Conservation (phyloP, 805 yeast species). For the Phaffomyces antillensis region DNA sequence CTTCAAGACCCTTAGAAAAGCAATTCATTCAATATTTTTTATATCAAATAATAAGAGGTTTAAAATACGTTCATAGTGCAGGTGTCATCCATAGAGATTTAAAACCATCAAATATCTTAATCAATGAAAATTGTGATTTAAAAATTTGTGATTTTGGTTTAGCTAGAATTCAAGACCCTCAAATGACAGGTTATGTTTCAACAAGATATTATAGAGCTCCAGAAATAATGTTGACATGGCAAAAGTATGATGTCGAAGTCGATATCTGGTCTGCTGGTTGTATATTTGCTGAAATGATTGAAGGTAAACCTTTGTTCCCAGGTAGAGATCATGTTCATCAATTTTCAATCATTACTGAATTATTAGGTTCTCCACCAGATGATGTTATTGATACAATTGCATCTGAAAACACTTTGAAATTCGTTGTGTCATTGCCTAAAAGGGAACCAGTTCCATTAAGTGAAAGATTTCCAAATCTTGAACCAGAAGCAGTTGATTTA, state of each 20-base stretch:
- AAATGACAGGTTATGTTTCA: constrained; percentile 97
- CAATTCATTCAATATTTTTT: constrained; percentile 96
- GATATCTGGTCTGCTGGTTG: constrained; percentile 99
- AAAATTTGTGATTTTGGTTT: constrained; percentile 92
- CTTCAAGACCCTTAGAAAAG: constrained; percentile 89
- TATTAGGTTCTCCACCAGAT: constrained; percentile 91
- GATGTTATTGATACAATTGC: constrained; percentile 96
- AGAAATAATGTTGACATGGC: constrained; percentile 98
- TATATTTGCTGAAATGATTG: constrained; percentile 95
- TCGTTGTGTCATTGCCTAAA: constrained; percentile 89
- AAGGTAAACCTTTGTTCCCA: constrained; percentile 94
- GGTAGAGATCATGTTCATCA: constrained; percentile 99
- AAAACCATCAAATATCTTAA: constrained; percentile 77
- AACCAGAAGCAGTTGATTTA: constrained; percentile 82
- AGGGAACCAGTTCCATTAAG: constrained; percentile 86
- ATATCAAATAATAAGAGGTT: constrained; percentile 86
- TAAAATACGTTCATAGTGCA: constrained; percentile 86
- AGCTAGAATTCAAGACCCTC: constrained; percentile 96
- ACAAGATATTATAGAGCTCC: constrained; percentile 97
- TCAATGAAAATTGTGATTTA: constrained; percentile 85
- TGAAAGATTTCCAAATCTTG: constrained; percentile 72
- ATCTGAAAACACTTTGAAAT: constrained; percentile 88
- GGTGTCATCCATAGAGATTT: constrained; percentile 88
- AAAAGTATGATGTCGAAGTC: constrained; percentile 91
- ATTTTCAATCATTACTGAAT: constrained; percentile 92